Evolutionary conservation across 2,329 filamentous ascomycete species (phyloP).

Genomic region (Lasiodiplodia sp.): DNA sequence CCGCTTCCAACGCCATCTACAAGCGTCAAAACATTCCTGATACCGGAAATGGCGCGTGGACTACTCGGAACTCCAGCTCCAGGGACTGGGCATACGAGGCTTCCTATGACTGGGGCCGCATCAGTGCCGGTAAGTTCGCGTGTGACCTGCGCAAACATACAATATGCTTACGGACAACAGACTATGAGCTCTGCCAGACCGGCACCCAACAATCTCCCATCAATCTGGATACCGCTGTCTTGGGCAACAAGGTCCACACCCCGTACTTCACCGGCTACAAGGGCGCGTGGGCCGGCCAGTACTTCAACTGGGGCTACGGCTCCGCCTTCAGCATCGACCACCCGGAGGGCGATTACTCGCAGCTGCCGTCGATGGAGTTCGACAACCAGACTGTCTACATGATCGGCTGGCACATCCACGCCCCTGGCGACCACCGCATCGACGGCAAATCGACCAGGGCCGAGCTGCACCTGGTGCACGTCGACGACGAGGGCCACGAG

Average conservation of each 20-base stretch:
- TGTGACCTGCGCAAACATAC: not conserved
- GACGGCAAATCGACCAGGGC: slow-evolving; percentile 52
- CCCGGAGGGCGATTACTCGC: slow-evolving; percentile 45
- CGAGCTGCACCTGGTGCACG: slow-evolving; percentile 60
- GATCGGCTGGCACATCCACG: slow-evolving; percentile 60
- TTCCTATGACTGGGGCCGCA: slow-evolving; percentile 51
- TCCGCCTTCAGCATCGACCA: slow-evolving; percentile 53
- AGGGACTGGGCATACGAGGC: slow-evolving; percentile 45
- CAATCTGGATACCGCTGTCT: slow-evolving; percentile 49
- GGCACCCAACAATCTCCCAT: slow-evolving; percentile 62
- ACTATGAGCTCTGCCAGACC: slow-evolving; percentile 57
- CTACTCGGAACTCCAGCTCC: not conserved
- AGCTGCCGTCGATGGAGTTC: slow-evolving; percentile 52
- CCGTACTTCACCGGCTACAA: slow-evolving; percentile 53
- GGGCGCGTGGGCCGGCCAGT: slow-evolving; percentile 45
- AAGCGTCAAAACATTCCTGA: slow-evolving; percentile 2
- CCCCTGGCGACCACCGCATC: slow-evolving; percentile 59
- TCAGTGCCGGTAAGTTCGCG: slow-evolving; percentile 39
- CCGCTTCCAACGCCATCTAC: not conserved
- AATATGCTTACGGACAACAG: slow-evolving; percentile 32
- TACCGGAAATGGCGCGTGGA: not conserved
- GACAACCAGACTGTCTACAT: slow-evolving; percentile 58
- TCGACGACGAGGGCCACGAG: slow-evolving; percentile 51
- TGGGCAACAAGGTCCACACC: slow-evolving; percentile 50
- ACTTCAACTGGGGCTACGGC: slow-evolving; percentile 60